Base-by-base conservation (phyloP, 768 basidiomycete genomes). In the Mycena amicta region DNA sequence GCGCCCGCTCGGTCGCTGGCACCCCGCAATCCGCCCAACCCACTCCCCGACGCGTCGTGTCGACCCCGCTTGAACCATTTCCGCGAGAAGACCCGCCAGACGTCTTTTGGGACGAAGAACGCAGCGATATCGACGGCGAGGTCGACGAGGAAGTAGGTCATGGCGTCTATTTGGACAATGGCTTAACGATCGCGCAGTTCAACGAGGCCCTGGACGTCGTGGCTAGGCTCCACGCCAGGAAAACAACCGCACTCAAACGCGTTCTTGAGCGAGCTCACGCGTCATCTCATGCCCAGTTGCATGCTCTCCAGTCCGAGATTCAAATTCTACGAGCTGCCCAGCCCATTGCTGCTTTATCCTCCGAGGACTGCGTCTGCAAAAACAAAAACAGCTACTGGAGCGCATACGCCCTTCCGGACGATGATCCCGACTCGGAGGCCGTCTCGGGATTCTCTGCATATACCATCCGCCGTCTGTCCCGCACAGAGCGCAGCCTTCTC, bases 251-350 rank as follows among this genome's bases (percentile, higher is more conserved):
- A 56, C 89, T 90, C 72, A 93, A 88, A 67, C 83, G 92, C 1
- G 79, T 94, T 1, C 80, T 94, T 13, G 92, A 94, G 63, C 87
- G 88, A 39, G 82, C 90, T 0, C 93, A 94, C 65, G 84, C 88
- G 2, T 85, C 86, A 8, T 80, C 88, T 1, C 90, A 92, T 0
- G 87, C 91, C 1, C 93, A 94, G 66, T 76, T 93, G 2, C 92
- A 94, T 66, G 92, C 93, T 0, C 75, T 95, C 1, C 92, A 93
- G 72, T 92, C 91, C 2, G 90, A 94, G 67, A 77, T 92, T 3
- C 78, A 84, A 13, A 76, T 90, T 26, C 75, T 93, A 28, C 84
- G 88, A 41, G 22, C 6, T 11, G 72, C 75, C 13, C 79, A 80
- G 50, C 60, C 55, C 4, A 47, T 50, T 3, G 43, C 56, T 22